Percentiles rank a stretch among this genome's conserved stretches.
Evolutionary conservation across 2,329 filamentous ascomycete species (phyloP).

Genomic region (Colletotrichum cereale): DNA sequence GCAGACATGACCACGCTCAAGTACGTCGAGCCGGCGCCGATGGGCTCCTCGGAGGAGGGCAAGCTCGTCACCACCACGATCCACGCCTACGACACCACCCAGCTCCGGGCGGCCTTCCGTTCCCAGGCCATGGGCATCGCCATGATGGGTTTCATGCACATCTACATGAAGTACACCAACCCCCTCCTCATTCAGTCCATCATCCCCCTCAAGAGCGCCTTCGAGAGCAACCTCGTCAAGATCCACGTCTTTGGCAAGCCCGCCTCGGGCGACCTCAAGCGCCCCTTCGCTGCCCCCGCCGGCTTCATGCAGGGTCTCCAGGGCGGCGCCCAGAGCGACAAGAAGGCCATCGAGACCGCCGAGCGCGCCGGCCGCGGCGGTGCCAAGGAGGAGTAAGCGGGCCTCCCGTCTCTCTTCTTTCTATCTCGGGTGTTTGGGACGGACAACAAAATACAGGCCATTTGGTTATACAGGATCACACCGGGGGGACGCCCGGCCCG

Average conservation of each 20-base stretch:
- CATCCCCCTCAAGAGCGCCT: conserved; percentile 94
- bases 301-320: conserved; percentile 87
- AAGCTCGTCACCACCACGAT: conserved; percentile 97
- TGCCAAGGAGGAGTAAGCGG: conserved; percentile 76
- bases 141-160: conserved; percentile 99
- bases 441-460: neutral
- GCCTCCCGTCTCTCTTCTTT: neutral
- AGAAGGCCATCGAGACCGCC: conserved; percentile 85
- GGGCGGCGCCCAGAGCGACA: conserved; percentile 86
- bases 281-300: conserved; percentile 89
- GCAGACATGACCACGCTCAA: conserved; percentile 96
- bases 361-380: conserved; percentile 81
- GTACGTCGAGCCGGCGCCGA: conserved; percentile 95
- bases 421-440: conserved; percentile 1
- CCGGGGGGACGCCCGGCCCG: neutral
- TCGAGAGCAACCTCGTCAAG: conserved; percentile 97
- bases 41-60: conserved; percentile 93
- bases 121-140: conserved; percentile 93
- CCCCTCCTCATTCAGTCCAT: conserved; percentile 98
- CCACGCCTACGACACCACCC: conserved; percentile 91
- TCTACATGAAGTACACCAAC: conserved; percentile 99
- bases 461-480: conserved; percentile 42
- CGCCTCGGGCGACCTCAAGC: conserved; percentile 90
- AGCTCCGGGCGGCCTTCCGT: conserved; percentile 88
- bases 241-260: conserved; percentile 91